Base-by-base conservation (phyloP, 129 eudicot genomes). In the Silybum marianum region DNA sequence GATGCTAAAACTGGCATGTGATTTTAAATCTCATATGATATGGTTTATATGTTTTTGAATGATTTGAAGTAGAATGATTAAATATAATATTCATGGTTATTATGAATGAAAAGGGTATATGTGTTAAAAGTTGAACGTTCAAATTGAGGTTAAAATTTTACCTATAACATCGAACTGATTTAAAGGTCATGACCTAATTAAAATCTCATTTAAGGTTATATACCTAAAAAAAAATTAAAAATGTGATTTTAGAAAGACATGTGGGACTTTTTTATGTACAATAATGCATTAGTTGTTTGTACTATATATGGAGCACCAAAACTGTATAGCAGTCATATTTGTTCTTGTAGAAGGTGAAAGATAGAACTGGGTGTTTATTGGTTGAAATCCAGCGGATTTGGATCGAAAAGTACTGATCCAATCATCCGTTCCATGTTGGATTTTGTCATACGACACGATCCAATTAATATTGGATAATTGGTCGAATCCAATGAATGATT, bases 1-100 rank as follows among this genome's bases (percentile, higher is more conserved):
- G 69, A 74, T 74, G 38, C n/a, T 44, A 63, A 62, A 25, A 38
- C 2, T 72, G 67, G 32, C 67, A 73, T 73, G 30, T 80, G 18
- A 18, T 25, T 73, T 24, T 8, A 34, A 71, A 23, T 65, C 10
- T 66, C 42, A 78, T 23, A 26, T 22, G 79, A 48, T 2, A n/a
- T 19, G 10, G 23, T 58, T 58, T 58, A 58, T 58, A 0, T 58
- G 66, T n/a, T 58, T 58, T 54, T 18, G 9, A n/a, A 58, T 58
- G 23, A 58, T 58, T 58, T 58, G 10, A 0, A 18, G 8, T 7
- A 58, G 10, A n/a, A 58, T 58, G 23, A 58, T 58, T 58, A 58
- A 58, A 58, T 58, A n/a, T 58, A 6, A 58, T 58, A n/a, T 58
- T 1, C 0, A 5, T 4, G 19, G 1, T 54, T 54, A 6, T 54